Evolutionary conservation across 2,329 filamentous ascomycete species (phyloP), one percentile per base, ranked within the genome.

Genomic region (Epichloe brachyelytri): DNA sequence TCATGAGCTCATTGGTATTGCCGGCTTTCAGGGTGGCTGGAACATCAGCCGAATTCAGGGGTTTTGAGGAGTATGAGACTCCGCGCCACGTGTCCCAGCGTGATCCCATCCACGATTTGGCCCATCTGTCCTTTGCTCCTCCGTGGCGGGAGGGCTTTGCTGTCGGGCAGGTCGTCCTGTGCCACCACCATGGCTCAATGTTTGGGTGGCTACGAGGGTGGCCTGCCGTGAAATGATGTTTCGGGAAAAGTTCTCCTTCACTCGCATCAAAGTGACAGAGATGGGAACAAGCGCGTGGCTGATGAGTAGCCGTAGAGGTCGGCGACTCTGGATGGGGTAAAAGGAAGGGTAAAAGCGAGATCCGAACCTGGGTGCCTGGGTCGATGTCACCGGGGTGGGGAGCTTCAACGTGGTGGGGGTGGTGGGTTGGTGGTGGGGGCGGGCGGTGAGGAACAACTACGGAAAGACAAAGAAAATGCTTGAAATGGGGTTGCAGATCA

Each of bases 101-200:
- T 66, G 52, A 4, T 64, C 55, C 60, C 60, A 60, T 38, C 54
- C 51, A 4, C 60, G 57, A 38, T 49, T 55, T 20, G 53, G 51
- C 38, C 54, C 57, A 26, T 62, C 56, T 1, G 56, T 52, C 60
- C 36, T 47, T 17, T 44, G 34, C 26, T 33, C 38, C n/a, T 41
- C 5, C 11, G 43, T 12, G 12, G 22, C 40, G n/a, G 44, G 17
- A 4, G 49, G 36, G 36, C 5, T 30, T 39, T 36, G 43, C 30
- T 20, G 19, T 22, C 36, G n/a, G 47, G 43, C 36, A 46, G 43
- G 43, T 51, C 46, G 43, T 51, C 46, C 37, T 51, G 49, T 20
- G 49, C 33, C 37, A 53, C 41, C 37, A 51, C 46, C 53, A 55
- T 55, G 39, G 17, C 44, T 39, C n/a, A 8, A 20, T 26, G 19